A percentile compares a stretch with the other conserved stretches of the same genome.
Evolutionary conservation across 768 basidiomycete species (phyloP).

Genomic region (Tulasnella sp.): DNA sequence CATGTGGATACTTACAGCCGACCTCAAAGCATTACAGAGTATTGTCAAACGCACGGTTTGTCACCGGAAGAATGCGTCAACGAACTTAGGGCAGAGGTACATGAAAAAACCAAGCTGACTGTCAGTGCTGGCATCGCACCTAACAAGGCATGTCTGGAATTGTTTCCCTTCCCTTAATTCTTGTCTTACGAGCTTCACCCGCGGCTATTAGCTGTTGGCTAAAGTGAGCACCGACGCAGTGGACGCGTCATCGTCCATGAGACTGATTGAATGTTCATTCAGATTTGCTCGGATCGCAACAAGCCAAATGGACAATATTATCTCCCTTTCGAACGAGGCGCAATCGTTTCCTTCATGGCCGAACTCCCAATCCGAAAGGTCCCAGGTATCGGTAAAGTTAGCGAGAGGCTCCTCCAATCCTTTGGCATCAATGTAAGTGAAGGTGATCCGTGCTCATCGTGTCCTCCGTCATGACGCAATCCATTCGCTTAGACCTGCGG

Average conservation of each 20-base stretch:
- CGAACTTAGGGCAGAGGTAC: conserved; percentile 69
- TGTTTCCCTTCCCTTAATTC: too few relatives aligned
- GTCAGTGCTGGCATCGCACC: conserved; percentile 95
- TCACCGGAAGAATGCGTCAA: conserved; percentile 70
- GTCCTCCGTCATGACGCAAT: not conserved
- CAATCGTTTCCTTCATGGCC: conserved; percentile 71
- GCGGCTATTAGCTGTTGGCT: conserved; percentile 67
- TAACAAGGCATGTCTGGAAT: conserved; percentile 63
- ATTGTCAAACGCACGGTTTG: conserved; percentile 65
- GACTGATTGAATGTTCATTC: conserved; percentile 3
- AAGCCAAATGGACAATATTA: conserved; percentile 92
- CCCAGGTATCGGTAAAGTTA: conserved; percentile 86
- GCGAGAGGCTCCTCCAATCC: conserved; percentile 80
- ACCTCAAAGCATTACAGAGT: conserved; percentile 65
- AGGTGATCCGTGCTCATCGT: not conserved
- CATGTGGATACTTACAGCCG: not conserved
- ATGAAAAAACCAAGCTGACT: conserved; percentile 76
- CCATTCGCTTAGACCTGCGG: conserved; percentile 67
- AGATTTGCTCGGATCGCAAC: conserved; percentile 95
- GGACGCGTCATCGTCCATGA: conserved; percentile 33
- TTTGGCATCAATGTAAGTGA: conserved; percentile 72
- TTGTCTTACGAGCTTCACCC: not conserved
- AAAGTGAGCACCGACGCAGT: conserved; percentile 54
- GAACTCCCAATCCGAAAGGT: conserved; percentile 80
- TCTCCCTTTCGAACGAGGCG: conserved; percentile 59